These are phyloP conservation scores for Komagataella populi DNA, from an alignment of 805 yeast species.

Conservation along the genomic window DNA sequence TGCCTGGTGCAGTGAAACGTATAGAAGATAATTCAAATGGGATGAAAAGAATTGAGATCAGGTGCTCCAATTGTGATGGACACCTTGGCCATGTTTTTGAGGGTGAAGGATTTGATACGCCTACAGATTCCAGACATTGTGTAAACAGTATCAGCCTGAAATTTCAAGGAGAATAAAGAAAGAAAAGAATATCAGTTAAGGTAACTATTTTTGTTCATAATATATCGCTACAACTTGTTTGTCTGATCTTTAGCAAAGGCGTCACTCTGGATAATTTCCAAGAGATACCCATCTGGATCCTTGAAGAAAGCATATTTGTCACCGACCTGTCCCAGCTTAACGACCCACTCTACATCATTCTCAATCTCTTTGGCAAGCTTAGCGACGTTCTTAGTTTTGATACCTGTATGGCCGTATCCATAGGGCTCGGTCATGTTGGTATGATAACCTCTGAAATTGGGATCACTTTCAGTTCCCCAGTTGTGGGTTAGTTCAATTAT, in stretches of 20 bases:
- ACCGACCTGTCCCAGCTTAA: conserved; percentile 13
- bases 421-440: conserved; percentile 61
- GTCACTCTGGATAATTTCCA: conserved; percentile 51
- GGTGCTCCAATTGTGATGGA: conserved; percentile 80
- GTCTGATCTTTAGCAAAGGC: conserved; percentile 5
- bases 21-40: conserved; percentile 54
- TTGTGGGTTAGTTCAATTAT: conserved; percentile 86
- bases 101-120: conserved; percentile 82
- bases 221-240: background rate
- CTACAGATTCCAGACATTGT: conserved; percentile 89
- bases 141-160: conserved; percentile 78
- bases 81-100: conserved; percentile 92
- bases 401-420: conserved; percentile 82
- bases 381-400: conserved; percentile 53
- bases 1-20: conserved; percentile 63
- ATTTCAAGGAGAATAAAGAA: conserved; percentile 19
- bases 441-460: conserved; percentile 52
- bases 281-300: conserved; percentile 86
- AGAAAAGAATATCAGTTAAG: background rate
- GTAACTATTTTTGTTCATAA: background rate
- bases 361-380: conserved; percentile 34
- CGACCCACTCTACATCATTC: background rate
- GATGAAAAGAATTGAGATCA: conserved; percentile 79
- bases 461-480: conserved; percentile 86
- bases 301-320: conserved; percentile 57